Evolutionary conservation across 2,329 filamentous ascomycete species (phyloP).

Genomic region (Phoma sp.): DNA sequence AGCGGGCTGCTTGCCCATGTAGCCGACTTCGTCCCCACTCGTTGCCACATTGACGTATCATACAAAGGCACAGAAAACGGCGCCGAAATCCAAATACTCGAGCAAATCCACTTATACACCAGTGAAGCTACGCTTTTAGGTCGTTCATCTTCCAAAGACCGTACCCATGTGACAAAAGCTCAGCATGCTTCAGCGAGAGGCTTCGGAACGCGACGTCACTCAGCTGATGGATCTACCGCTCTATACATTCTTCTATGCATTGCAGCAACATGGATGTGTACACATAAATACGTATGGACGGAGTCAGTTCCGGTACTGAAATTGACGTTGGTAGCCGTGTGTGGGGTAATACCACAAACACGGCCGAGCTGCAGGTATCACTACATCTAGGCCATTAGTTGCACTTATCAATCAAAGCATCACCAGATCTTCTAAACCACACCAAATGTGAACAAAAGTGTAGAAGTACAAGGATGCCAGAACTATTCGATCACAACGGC

Average conservation of each 20-base stretch:
- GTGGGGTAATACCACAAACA: conserved; percentile 4
- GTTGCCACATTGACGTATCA: not conserved
- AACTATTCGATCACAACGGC: conserved; percentile 26
- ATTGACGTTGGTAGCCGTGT: conserved; percentile 4
- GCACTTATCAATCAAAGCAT: not conserved
- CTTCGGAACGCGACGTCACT: too few species aligned
- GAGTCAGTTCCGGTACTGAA: not conserved
- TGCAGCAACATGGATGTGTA: not conserved
- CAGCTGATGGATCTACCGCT: too few species aligned
- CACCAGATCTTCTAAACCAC: not conserved
- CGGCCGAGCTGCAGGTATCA: not conserved
- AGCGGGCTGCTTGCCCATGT: not conserved
- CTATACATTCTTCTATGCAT: too few species aligned
- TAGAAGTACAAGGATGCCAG: too few species aligned
- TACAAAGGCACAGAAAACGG: too few species aligned
- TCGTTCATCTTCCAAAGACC: too few species aligned
- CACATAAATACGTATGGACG: not conserved
- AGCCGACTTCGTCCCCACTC: not conserved
- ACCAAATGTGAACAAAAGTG: too few species aligned
- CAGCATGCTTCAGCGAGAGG: too few species aligned
- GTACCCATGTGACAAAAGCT: too few species aligned
- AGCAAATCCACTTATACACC: too few species aligned
- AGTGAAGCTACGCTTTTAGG: too few species aligned
- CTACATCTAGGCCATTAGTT: not conserved
- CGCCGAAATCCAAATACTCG: too few species aligned